These are phyloP conservation scores for Coemansia guatemalensis DNA, from an alignment of 192 early-diverging fungal species.

Conservation along the genomic window DNA sequence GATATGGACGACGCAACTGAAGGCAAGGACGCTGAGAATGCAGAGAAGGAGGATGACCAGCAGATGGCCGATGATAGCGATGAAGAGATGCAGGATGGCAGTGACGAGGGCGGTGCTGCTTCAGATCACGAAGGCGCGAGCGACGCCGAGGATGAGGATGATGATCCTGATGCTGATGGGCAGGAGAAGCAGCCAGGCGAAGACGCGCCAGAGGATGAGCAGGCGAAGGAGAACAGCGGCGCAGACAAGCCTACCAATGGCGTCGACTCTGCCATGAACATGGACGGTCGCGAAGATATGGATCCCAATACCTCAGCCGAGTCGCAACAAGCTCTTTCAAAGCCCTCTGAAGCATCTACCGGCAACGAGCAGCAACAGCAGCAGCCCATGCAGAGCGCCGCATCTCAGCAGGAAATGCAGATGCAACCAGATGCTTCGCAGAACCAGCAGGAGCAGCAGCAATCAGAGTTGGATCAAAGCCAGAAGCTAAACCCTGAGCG, in stretches of 20 bases:
- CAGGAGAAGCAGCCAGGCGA: slow-evolving; percentile 32
- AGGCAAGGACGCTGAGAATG: slow-evolving; percentile 34
- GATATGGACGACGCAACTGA: slow-evolving; percentile 21
- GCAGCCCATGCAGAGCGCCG: slow-evolving; percentile 8
- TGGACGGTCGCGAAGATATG: slow-evolving; percentile 54
- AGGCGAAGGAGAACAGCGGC: slow-evolving; percentile 43
- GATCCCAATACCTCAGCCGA: slow-evolving; percentile 38
- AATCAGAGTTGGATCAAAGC: slow-evolving; percentile 28
- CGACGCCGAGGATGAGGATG: slow-evolving; percentile 52
- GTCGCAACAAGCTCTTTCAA: slow-evolving; percentile 27
- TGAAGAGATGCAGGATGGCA: slow-evolving; percentile 15
- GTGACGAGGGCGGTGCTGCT: slow-evolving; percentile 22
- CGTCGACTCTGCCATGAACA: slow-evolving; percentile 58
- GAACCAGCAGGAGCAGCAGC: slow-evolving; percentile 11
- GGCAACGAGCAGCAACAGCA: slow-evolving; percentile 28
- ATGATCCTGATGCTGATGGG: slow-evolving; percentile 11
- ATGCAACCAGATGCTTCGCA: slow-evolving; percentile 10
- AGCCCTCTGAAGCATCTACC: slow-evolving; percentile 31
- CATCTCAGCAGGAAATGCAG: slow-evolving; percentile 23
- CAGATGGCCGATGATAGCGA: slow-evolving; percentile 9
- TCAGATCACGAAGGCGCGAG: slow-evolving; percentile 14
- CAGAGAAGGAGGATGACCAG: slow-evolving; percentile 16
- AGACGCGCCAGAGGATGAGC: slow-evolving; percentile 22
- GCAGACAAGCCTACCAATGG: slow-evolving; percentile 60
- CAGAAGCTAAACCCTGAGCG: slow-evolving; percentile 71